Evolutionary conservation across 2,329 filamentous ascomycete genomes (phyloP).

Genomic region (Orbilia oligospora): DNA sequence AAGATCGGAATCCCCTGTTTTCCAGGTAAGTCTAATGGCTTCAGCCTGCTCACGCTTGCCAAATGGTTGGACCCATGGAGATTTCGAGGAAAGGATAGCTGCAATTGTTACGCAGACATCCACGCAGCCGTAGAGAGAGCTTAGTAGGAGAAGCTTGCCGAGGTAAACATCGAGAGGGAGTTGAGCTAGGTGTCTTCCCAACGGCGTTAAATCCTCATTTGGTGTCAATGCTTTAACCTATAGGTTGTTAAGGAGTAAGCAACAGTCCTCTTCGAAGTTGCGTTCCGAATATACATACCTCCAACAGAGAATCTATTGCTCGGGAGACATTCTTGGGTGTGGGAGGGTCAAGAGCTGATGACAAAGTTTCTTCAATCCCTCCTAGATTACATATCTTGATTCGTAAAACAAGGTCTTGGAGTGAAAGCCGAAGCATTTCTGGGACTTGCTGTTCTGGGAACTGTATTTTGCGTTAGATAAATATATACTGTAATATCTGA

Average conservation of each 20-base stretch:
- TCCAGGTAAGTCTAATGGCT: conserved; percentile 82
- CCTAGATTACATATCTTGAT: conserved; percentile 98
- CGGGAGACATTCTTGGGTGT: conserved; percentile 92
- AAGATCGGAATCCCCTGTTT: conserved; percentile 88
- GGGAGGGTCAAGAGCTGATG: conserved; percentile 89
- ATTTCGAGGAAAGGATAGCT: conserved; percentile 93
- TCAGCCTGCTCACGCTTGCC: conserved; percentile 87
- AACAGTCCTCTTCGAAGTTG: too few relatives aligned
- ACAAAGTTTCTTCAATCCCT: conserved; percentile 89
- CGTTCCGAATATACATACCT: conserved; percentile 76
- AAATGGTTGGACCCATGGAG: conserved; percentile 89
- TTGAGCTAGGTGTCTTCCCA: conserved; percentile 88
- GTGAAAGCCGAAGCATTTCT: conserved; percentile 91
- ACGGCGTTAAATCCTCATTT: conserved; percentile 84
- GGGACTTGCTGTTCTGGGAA: conserved; percentile 95
- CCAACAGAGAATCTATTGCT: conserved; percentile 91
- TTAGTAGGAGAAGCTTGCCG: conserved; percentile 90
- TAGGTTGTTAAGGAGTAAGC: conserved; percentile 24
- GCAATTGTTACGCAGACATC: conserved; percentile 93
- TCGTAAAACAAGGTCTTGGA: conserved; percentile 94
- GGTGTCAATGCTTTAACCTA: conserved; percentile 77
- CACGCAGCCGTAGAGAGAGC: conserved; percentile 88
- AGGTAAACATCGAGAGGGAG: conserved; percentile 94
- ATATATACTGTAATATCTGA: neutral
- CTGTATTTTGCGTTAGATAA: conserved; percentile 65